These are phyloP conservation scores for Paracoccidioides lutzii DNA, from an alignment of 2,329 filamentous ascomycete genomes.

Conservation along the genomic window DNA sequence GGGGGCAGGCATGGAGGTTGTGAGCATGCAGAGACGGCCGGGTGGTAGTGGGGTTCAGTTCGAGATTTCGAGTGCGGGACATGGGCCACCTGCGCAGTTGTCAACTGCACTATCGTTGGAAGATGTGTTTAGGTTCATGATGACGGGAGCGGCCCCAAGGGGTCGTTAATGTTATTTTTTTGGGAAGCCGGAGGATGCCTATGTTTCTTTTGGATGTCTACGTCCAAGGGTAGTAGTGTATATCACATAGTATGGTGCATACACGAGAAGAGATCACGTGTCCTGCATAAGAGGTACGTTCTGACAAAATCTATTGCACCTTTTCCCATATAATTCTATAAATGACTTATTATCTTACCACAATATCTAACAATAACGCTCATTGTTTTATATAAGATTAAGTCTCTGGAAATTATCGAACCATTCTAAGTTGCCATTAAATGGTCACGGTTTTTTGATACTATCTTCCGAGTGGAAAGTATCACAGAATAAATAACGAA, in stretches of 20 bases:
- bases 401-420: neutral
- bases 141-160: conserved; percentile 30
- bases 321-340: no score
- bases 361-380: neutral
- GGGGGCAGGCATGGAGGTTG: conserved; percentile 31
- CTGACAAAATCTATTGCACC: no score
- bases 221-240: neutral
- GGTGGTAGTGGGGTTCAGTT: conserved; percentile 22
- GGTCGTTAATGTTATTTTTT: conserved; percentile 10
- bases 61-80: conserved; percentile 20
- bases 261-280: no score
- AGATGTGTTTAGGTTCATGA: conserved; percentile 39
- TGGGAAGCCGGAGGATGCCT: neutral
- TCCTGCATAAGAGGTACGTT: no score
- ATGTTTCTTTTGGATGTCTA: neutral
- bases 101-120: conserved; percentile 30
- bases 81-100: conserved; percentile 15
- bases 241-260: no score
- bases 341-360: no score
- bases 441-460: neutral
- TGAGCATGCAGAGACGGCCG: conserved; percentile 24
- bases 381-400: neutral
- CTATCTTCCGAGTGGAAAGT: neutral
- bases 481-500: neutral
- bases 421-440: neutral